Conservation (phyloP, 163 green algal genomes). For the Coccomyxa subellipsoidea region DNA sequence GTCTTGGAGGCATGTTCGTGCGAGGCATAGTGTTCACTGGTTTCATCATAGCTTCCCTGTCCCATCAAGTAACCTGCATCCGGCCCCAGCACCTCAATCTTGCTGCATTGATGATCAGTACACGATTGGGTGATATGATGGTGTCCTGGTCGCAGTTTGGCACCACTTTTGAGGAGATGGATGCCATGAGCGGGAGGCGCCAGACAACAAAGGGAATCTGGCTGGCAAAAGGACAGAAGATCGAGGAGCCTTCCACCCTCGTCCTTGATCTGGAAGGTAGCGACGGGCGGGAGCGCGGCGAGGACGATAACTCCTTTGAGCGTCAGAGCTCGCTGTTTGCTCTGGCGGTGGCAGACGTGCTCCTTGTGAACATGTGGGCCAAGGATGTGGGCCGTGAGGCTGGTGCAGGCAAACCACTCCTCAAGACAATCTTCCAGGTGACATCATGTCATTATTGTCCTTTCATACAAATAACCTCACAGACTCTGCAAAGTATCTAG, state of each 20-base stretch:
- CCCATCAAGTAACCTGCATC: not conserved
- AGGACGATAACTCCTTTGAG: slow-evolving; percentile 99
- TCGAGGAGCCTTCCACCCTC: slow-evolving; percentile 67
- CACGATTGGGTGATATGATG: not conserved
- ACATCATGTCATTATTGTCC: slow-evolving; percentile 4
- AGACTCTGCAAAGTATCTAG: too few relatives aligned
- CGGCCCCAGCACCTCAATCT: not conserved
- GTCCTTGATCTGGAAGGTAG: slow-evolving; percentile 96
- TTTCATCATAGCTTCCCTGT: not conserved
- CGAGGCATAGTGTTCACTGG: too few relatives aligned
- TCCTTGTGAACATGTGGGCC: slow-evolving; percentile 98
- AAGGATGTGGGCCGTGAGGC: slow-evolving; percentile 96
- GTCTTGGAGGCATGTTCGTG: too few relatives aligned
- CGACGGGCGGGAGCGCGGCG: slow-evolving; percentile 92
- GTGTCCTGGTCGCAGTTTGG: slow-evolving; percentile 70
- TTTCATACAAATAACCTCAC: too few relatives aligned
- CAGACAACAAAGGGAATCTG: slow-evolving; percentile 93
- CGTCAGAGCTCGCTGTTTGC: slow-evolving; percentile 96
- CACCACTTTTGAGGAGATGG: slow-evolving; percentile 94
- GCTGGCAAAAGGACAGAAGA: slow-evolving; percentile 70
- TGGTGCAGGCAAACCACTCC: slow-evolving; percentile 92
- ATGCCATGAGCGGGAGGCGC: slow-evolving; percentile 78
- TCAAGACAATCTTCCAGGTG: slow-evolving; percentile 98
- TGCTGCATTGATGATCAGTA: too few relatives aligned
- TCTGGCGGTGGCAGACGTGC: slow-evolving; percentile 87